These are phyloP conservation scores for Phanerochaete sordida DNA, from an alignment of 768 basidiomycete genomes.

Conservation along the genomic window DNA sequence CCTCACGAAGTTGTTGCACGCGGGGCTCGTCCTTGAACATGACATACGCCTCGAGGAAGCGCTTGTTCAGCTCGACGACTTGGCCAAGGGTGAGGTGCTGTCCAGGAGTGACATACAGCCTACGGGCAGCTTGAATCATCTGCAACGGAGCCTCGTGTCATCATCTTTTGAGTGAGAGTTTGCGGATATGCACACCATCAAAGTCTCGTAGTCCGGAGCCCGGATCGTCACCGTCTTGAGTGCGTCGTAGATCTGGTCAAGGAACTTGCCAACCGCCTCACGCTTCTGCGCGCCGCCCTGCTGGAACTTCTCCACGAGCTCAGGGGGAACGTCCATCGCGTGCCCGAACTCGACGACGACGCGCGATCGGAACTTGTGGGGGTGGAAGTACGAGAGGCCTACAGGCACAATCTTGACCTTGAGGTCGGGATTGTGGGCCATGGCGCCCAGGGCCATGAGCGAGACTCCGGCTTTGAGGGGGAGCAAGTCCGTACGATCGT, in stretches of 20 bases:
- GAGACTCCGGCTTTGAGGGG: constrained; percentile 98
- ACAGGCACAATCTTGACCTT: constrained; percentile 85
- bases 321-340: constrained; percentile 87
- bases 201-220: constrained; percentile 95
- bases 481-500: constrained; percentile 93
- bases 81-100: constrained; percentile 91
- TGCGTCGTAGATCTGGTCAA: constrained; percentile 89
- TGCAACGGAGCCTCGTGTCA: constrained; percentile 26
- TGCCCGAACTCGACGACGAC: constrained; percentile 96
- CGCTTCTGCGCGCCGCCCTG: constrained; percentile 84
- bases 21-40: constrained; percentile 91
- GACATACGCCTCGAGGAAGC: constrained; percentile 87
- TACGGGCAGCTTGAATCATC: constrained; percentile 92
- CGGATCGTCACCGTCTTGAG: constrained; percentile 95
- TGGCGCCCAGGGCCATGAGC: constrained; percentile 96
- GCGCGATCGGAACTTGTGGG: constrained; percentile 83
- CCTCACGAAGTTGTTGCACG: constrained; percentile 69
- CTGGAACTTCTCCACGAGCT: constrained; percentile 87
- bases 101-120: constrained; percentile 90
- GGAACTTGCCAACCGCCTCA: constrained; percentile 83
- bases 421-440: constrained; percentile 84
- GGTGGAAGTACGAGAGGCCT: constrained; percentile 38
- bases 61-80: constrained; percentile 90
- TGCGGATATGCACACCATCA: constrained; percentile 60
- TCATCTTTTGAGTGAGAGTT: not conserved